Evolutionary conservation across 768 basidiomycete species (phyloP).

Genomic region (Rhodotorula sphaerocarpa): DNA sequence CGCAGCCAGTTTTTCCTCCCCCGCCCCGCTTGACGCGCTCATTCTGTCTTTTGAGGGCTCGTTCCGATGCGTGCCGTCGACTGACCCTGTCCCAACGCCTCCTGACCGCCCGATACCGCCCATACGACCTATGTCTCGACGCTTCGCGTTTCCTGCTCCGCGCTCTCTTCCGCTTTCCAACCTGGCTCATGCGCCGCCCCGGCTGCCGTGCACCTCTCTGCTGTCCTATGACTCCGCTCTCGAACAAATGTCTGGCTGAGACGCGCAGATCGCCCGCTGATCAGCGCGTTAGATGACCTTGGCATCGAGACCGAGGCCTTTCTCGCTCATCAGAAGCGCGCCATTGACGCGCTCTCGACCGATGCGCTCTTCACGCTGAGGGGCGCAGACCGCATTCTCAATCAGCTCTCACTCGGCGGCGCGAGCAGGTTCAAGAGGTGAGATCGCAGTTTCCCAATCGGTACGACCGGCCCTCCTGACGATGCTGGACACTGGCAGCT

Average conservation of each 20-base stretch:
- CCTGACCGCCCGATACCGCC: too few relatives aligned
- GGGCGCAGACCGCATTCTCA: slow-evolving; percentile 51
- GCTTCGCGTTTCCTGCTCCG: neutral
- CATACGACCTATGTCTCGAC: neutral
- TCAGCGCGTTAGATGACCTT: slow-evolving; percentile 55
- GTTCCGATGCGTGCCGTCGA: too few relatives aligned
- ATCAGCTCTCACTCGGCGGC: slow-evolving; percentile 47
- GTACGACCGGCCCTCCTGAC: neutral
- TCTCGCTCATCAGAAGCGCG: slow-evolving; percentile 55
- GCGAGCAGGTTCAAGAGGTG: slow-evolving; percentile 42
- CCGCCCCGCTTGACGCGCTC: too few relatives aligned
- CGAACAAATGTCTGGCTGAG: too few relatives aligned
- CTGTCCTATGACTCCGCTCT: too few relatives aligned
- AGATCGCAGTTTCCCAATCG: neutral
- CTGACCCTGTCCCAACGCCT: too few relatives aligned
- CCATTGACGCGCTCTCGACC: slow-evolving; percentile 54
- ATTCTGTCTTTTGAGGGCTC: too few relatives aligned
- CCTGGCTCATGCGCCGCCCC: too few relatives aligned
- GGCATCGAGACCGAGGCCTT: slow-evolving; percentile 58
- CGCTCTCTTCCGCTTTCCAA: neutral
- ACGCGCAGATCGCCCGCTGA: slow-evolving; percentile 22
- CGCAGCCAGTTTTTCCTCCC: too few relatives aligned
- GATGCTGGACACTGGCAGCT: too few relatives aligned
- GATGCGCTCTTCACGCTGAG: slow-evolving; percentile 52
- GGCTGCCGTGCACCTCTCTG: too few relatives aligned